Evolutionary conservation across 2,329 filamentous ascomycete genomes (phyloP).

Genomic region (Arachnomyces sp.): DNA sequence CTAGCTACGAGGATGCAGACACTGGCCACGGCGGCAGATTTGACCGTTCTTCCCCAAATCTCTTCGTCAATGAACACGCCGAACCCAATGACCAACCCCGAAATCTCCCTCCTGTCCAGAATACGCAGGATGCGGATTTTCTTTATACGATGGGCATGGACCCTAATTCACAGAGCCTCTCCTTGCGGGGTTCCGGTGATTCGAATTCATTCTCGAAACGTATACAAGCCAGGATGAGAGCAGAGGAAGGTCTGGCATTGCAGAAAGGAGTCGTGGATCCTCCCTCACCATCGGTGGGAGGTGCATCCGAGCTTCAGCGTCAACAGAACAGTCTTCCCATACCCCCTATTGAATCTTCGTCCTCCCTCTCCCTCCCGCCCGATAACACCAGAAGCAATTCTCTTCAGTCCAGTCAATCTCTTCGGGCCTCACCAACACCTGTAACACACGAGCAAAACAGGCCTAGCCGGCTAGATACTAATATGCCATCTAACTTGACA

Average conservation of each 20-base stretch:
- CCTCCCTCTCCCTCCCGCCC: slow-evolving; percentile 16
- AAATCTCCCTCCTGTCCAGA: slow-evolving; percentile 26
- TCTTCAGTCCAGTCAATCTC: too few relatives aligned
- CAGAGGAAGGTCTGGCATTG: slow-evolving; percentile 45
- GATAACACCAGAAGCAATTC: too few relatives aligned
- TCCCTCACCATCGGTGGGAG: slow-evolving; percentile 16
- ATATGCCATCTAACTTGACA: too few relatives aligned
- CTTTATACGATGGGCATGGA: slow-evolving; percentile 24
- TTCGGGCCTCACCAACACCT: too few relatives aligned
- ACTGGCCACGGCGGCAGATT: too few relatives aligned
- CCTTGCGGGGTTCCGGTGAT: slow-evolving; percentile 30
- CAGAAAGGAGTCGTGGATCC: slow-evolving; percentile 34
- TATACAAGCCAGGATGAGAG: slow-evolving; percentile 45
- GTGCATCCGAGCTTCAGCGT: slow-evolving; percentile 4
- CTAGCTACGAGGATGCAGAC: not conserved
- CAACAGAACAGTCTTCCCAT: slow-evolving; percentile 13
- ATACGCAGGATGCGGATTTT: slow-evolving; percentile 30
- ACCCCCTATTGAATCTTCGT: slow-evolving; percentile 19
- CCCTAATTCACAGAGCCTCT: slow-evolving; percentile 17
- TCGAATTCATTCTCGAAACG: slow-evolving; percentile 40
- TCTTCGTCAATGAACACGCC: too few relatives aligned
- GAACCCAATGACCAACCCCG: slow-evolving; percentile 13
- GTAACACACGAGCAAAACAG: too few relatives aligned
- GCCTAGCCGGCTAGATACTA: too few relatives aligned
- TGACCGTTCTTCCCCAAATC: too few relatives aligned